Percentiles rank a stretch among this genome's conserved stretches.
Conservation (phyloP, 2,329 filamentous ascomycete genomes). For the Tolypocladium capitatum region DNA sequence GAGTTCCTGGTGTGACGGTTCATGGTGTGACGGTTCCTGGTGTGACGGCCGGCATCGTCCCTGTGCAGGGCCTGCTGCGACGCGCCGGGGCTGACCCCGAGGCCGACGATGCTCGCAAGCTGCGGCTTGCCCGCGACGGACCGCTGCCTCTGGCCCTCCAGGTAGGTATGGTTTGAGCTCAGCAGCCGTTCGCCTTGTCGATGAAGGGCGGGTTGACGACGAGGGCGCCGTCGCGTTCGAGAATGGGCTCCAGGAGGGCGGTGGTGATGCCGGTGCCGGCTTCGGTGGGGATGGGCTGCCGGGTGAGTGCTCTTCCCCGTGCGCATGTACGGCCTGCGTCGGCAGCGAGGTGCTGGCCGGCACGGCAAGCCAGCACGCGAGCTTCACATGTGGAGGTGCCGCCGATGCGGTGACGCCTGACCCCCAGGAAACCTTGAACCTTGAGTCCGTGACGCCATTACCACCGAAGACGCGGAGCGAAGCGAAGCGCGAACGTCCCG, state of each 20-base stretch:
- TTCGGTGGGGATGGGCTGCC: slow-evolving; percentile 7
- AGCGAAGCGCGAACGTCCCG: too few relatives aligned
- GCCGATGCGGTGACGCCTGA: too few relatives aligned
- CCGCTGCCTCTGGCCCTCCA: slow-evolving; percentile 18
- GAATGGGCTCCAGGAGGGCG: slow-evolving; percentile 8
- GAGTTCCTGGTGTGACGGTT: slow-evolving; percentile 16
- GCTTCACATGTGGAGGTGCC: too few relatives aligned
- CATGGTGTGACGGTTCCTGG: slow-evolving; percentile 18
- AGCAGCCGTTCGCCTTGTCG: slow-evolving; percentile 19
- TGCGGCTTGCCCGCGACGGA: slow-evolving; percentile 21
- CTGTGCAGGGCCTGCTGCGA: slow-evolving; percentile 24
- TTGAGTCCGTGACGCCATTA: too few relatives aligned
- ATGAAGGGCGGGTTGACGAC: slow-evolving; percentile 22
- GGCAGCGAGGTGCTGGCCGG: too few relatives aligned
- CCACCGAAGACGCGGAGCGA: too few relatives aligned
- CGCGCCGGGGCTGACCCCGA: slow-evolving; percentile 25
- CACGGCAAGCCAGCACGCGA: too few relatives aligned
- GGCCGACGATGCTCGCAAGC: slow-evolving; percentile 22
- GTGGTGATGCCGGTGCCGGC: slow-evolving; percentile 9
- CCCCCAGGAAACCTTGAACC: too few relatives aligned
- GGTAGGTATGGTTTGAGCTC: slow-evolving; percentile 22
- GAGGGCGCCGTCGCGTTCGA: slow-evolving; percentile 20
- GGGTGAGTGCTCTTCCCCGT: neutral
- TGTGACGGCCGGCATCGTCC: slow-evolving; percentile 18
- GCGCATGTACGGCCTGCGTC: too few relatives aligned